These are phyloP conservation scores for Raddia guianensis DNA, from an alignment of 176 grass and related monocot genomes.

Conservation along the genomic window DNA sequence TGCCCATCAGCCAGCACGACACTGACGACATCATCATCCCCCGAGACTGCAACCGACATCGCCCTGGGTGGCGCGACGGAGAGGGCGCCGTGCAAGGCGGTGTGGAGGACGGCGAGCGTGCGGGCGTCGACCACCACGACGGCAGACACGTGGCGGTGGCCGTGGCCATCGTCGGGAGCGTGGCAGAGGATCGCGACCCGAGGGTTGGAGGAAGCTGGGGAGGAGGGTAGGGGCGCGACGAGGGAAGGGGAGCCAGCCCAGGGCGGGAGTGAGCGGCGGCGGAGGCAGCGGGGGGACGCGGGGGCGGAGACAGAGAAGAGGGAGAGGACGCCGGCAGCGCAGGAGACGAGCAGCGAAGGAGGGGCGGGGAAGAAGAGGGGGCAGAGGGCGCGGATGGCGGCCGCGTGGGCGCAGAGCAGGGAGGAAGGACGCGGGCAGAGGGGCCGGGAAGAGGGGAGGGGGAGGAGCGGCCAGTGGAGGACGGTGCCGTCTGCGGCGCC, in stretches of 20 bases:
- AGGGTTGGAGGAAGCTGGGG: slow-evolving; percentile 30
- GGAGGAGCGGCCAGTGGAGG: slow-evolving; percentile 63
- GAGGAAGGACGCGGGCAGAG: slow-evolving; percentile 55
- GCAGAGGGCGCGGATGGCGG: slow-evolving; percentile 55
- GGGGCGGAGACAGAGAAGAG: slow-evolving; percentile 54
- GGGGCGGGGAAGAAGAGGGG: slow-evolving; percentile 25
- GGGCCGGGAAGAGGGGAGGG: slow-evolving; percentile 22
- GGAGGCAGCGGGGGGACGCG: slow-evolving; percentile 60
- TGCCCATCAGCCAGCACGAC: slow-evolving; percentile 66
- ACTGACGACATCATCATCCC: slow-evolving; percentile 34
- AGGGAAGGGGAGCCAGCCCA: slow-evolving; percentile 80
- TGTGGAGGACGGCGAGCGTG: slow-evolving; percentile 68
- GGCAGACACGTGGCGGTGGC: slow-evolving; percentile 43
- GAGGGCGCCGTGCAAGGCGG: slow-evolving; percentile 66
- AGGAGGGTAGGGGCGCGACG: slow-evolving; percentile 42
- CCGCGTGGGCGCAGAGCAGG: slow-evolving; percentile 83
- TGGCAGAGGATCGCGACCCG: slow-evolving; percentile 71
- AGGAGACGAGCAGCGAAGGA: slow-evolving; percentile 56
- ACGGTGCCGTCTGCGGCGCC: slow-evolving; percentile 80
- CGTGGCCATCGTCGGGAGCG: slow-evolving; percentile 42
- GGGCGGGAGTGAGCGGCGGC: slow-evolving; percentile 73
- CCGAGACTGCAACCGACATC: slow-evolving; percentile 43
- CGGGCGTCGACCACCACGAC: slow-evolving; percentile 70
- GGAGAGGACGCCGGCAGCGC: slow-evolving; percentile 69
- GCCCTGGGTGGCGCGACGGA: slow-evolving; percentile 51